Base-by-base conservation (phyloP, 1,284 basidiomycete species). In the Polyporus tsugae region DNA sequence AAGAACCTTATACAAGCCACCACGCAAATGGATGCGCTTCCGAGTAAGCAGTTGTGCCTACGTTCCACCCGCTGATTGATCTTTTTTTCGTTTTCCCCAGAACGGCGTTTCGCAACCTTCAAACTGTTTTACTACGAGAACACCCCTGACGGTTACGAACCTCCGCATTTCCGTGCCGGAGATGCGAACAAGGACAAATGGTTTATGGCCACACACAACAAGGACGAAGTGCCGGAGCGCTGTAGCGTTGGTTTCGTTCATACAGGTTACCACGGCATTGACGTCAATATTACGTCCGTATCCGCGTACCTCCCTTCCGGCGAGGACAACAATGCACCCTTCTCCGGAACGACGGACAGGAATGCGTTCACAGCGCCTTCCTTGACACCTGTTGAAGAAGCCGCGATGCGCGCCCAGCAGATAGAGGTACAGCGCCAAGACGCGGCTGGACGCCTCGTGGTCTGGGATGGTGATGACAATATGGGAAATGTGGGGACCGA, bases 51-150 rank as follows among this genome's bases (percentile, higher is more conserved):
- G 35, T 36, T 3, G 44, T 11, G 7, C 39, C 46, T 39, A n/a
- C n/a, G 19, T 62, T 44, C 29, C 7, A 13, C 13, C 6, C 11
- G 35, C 17, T 39, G 11, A 19, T 38, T 22, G 10, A 59, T 36
- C 29, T 29, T 29, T 29, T 29, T 29, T 5, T 44, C n/a, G n/a
- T 41, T 19, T 29, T 55, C 15, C 59, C 41, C 71, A 95, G 93
- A 88, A 75, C 90, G 88, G 60, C 89, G 93, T 41, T 95, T 86
- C 75, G 92, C 92, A 29, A 92, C 90, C n/a, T 92, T 95, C 81
- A 95, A 95, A 76, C 80, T 93, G 17, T 92, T 91, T 75, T 95
- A 94, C 76, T 90, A 88, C 25, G 88, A 92, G 52, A 83, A 88
- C 25, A 90, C 93, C 6, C 94, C 94, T 0, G 80, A 84, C 6